phyloP scores from a whole-genome alignment of 2,329 filamentous ascomycete species.

The Xylariaceae sp. region DNA sequence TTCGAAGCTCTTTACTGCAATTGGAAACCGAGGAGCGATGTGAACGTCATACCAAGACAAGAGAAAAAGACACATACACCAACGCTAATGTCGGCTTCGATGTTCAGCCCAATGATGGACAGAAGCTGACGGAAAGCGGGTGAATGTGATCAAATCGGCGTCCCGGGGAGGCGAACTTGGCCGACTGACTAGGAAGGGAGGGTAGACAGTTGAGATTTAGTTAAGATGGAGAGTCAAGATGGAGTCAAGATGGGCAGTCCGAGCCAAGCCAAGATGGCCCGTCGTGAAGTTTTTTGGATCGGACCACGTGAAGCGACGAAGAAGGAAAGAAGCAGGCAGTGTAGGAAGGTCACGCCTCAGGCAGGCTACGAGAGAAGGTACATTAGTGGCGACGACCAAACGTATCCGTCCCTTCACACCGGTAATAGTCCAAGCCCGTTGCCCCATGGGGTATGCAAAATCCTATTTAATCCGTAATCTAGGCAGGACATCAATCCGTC shows the following conservation, averaged over 20 bases:
- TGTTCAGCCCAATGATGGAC: neutral
- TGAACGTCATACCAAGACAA: neutral
- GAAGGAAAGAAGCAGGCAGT: neutral
- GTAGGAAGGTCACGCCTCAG: neutral
- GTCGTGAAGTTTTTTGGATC: neutral
- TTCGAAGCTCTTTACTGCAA: neutral
- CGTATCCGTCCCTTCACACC: no score
- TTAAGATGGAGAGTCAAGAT: no score
- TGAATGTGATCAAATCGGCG: neutral
- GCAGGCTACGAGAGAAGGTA: neutral
- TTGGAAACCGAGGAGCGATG: neutral
- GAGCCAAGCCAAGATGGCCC: neutral
- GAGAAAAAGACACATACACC: neutral
- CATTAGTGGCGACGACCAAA: neutral
- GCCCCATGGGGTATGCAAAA: neutral
- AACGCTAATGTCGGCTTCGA: neutral
- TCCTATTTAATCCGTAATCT: neutral
- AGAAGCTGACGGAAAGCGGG: neutral
- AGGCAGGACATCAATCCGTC: neutral
- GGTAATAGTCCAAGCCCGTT: neutral
- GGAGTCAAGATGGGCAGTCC: no score
- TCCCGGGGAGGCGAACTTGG: neutral
- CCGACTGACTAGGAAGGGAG: neutral
- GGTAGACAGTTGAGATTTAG: neutral
- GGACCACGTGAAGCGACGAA: neutral